Evolutionary conservation across 1,139 yeast species (phyloP), one percentile per base, ranked within the genome.

Genomic region (Hanseniaspora sp.): DNA sequence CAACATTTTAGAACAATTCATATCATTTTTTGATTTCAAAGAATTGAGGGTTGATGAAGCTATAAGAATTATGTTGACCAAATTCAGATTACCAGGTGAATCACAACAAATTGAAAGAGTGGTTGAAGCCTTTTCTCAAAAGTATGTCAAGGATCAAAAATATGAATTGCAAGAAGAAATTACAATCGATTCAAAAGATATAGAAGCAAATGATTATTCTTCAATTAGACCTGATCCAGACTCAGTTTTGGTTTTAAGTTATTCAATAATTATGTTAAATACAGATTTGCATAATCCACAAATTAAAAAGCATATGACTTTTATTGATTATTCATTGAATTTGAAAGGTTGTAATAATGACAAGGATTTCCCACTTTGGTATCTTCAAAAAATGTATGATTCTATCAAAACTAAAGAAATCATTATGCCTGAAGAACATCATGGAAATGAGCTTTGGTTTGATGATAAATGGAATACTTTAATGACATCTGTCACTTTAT

Each of bases 341-440:
- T 72, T 94, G 57, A 76, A 87, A 58, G 95, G 95, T 7, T 83
- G 86, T 31, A 80, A 82, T 64, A 83, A 83, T 61, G 71, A 71
- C 29, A 76, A 78, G 45, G 92, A 90, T 67, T 90, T 86, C 69
- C 95, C 95, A 1, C 78, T 76, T 46, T 85, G 94, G 92, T 88
- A 86, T 62, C 72, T 92, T 59, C 80, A 83, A 56, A 85, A 79
- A 60, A 87, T 92, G 41, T 94, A 85, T 66, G 72, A 76, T 41
- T 84, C 95, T 1, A 90, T 94, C 56, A 77, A 79, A 59, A 87
- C 83, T 55, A 78, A 86, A 53, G 99, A 94, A 68, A 92, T 92
- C 59, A 87, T 94, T 55, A 86, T 94, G 90, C 97, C 98, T 0
- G 98, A 92, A 62, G 99, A 94, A 65, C 97, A 90, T 63, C 88